phyloP scores from a whole-genome alignment of 768 basidiomycete species.

The Phylloporus arenicola region DNA sequence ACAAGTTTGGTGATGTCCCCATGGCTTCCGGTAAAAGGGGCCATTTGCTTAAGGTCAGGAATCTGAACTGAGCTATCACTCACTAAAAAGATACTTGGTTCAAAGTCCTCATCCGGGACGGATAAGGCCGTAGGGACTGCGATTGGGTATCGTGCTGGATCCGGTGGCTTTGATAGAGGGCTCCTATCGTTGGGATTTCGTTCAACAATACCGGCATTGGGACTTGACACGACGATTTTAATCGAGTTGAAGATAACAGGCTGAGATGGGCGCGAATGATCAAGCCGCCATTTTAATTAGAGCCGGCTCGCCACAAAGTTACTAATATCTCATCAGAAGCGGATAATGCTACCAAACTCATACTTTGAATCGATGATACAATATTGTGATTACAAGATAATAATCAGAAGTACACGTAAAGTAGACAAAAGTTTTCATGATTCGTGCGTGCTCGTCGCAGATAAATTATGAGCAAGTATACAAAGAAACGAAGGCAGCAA shows the following conservation, averaged over 20 bases:
- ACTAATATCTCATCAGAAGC: too few species aligned
- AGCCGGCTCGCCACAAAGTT: too few species aligned
- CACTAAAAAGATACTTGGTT: slow-evolving; percentile 66
- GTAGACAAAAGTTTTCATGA: slow-evolving; percentile 5
- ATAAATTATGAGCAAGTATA: slow-evolving; percentile 2
- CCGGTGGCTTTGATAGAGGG: slow-evolving; percentile 42
- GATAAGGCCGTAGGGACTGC: slow-evolving; percentile 19
- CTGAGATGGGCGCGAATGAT: background rate
- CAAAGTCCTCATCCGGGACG: slow-evolving; percentile 35
- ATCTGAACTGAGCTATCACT: slow-evolving; percentile 27
- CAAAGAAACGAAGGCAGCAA: slow-evolving; percentile 6
- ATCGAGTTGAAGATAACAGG: background rate
- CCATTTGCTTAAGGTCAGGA: background rate
- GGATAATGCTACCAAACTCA: background rate
- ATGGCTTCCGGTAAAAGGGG: slow-evolving; percentile 41
- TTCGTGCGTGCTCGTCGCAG: background rate
- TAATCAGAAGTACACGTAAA: slow-evolving; percentile 11
- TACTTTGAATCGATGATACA: background rate
- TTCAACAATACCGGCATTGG: slow-evolving; percentile 26
- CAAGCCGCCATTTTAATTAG: background rate
- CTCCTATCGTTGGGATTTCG: slow-evolving; percentile 51
- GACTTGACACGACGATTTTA: slow-evolving; percentile 12
- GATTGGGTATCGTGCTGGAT: slow-evolving; percentile 34
- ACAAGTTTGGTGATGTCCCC: slow-evolving; percentile 73
- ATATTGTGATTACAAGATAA: background rate